A percentile compares a stretch with the other conserved stretches of the same genome.
phyloP scores from a whole-genome alignment of 2,329 filamentous ascomycete genomes.

The Acrodontium crateriforme region DNA sequence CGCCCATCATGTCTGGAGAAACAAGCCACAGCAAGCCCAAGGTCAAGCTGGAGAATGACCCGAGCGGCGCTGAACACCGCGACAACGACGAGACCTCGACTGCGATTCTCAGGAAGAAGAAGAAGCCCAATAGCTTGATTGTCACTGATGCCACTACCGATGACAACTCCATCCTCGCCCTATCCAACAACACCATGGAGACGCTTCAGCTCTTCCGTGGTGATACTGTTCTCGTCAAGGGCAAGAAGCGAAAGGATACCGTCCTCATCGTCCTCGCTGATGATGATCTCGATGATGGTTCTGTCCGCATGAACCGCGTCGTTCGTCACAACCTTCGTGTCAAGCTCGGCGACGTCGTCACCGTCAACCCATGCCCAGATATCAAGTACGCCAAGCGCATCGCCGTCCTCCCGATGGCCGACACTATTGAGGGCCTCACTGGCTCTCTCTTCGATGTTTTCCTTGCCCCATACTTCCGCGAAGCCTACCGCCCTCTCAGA shows the following conservation, averaged over 20 bases:
- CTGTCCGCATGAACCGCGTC: slow-evolving; percentile 93
- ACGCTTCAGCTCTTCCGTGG: slow-evolving; percentile 95
- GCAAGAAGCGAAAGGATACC: slow-evolving; percentile 99
- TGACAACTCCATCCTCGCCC: slow-evolving; percentile 98
- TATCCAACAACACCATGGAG: slow-evolving; percentile 99
- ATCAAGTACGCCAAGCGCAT: slow-evolving; percentile 99
- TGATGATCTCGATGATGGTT: slow-evolving; percentile 95
- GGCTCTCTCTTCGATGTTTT: slow-evolving; percentile 98
- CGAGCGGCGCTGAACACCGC: slow-evolving; percentile 22
- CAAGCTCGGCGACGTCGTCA: slow-evolving; percentile 96
- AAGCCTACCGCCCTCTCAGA: slow-evolving; percentile 92
- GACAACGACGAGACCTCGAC: slow-evolving; percentile 85
- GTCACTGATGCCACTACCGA: slow-evolving; percentile 98
- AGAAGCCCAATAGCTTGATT: slow-evolving; percentile 99
- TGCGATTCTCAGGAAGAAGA: slow-evolving; percentile 99
- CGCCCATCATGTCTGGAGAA: slow-evolving; percentile 37
- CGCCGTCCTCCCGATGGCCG: slow-evolving; percentile 92
- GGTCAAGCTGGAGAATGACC: slow-evolving; percentile 29
- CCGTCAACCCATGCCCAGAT: slow-evolving; percentile 92
- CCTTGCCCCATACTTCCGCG: slow-evolving; percentile 98
- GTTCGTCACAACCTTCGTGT: slow-evolving; percentile 96
- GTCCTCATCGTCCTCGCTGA: slow-evolving; percentile 95
- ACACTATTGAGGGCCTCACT: slow-evolving; percentile 94
- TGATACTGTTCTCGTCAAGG: slow-evolving; percentile 93
- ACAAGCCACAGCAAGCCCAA: slow-evolving; percentile 35